A percentile compares a stretch with the other conserved stretches of the same genome.
phyloP scores from a whole-genome alignment of 139 green algal genomes.

The Chlamydomonas sp. region DNA sequence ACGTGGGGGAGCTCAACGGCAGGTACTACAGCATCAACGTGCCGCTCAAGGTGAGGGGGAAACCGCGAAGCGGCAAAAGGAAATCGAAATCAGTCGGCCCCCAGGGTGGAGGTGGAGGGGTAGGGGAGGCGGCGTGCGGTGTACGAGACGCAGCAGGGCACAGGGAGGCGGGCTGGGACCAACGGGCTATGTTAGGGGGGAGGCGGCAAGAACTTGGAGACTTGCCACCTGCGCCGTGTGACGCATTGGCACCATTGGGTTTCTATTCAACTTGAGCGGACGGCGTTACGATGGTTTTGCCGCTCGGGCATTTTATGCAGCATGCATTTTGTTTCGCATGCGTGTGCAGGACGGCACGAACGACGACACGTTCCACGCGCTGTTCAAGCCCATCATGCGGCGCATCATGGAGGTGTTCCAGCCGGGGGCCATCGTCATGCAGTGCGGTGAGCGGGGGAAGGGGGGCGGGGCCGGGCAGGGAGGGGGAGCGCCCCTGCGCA shows the following conservation, averaged over 20 bases:
- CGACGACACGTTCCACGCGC: slow-evolving; percentile 82
- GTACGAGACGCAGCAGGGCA: not conserved
- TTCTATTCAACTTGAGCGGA: not conserved
- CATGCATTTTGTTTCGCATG: slow-evolving; percentile 4
- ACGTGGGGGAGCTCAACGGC: slow-evolving; percentile 85
- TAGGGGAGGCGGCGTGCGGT: no score
- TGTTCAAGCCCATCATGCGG: slow-evolving; percentile 90
- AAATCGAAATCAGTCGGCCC: no score
- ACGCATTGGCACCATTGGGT: no score
- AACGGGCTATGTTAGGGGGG: no score
- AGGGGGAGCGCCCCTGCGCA: no score
- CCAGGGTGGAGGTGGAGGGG: no score
- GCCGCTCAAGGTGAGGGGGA: slow-evolving; percentile 62
- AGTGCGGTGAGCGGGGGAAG: slow-evolving; percentile 76
- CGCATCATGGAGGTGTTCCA: slow-evolving; percentile 94
- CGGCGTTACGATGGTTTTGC: not conserved
- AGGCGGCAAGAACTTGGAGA: no score
- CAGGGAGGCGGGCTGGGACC: not conserved
- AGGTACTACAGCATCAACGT: slow-evolving; percentile 88
- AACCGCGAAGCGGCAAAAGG: no score
- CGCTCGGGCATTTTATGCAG: not conserved
- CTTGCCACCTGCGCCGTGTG: no score
- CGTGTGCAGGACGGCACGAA: slow-evolving; percentile 83
- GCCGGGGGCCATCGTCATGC: slow-evolving; percentile 95
- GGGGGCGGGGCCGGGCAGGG: no score